Percentiles rank a stretch among this genome's conserved stretches.
Conservation (phyloP, 192 early-diverging fungal species). For the Rhizoclosmatium globosum region DNA sequence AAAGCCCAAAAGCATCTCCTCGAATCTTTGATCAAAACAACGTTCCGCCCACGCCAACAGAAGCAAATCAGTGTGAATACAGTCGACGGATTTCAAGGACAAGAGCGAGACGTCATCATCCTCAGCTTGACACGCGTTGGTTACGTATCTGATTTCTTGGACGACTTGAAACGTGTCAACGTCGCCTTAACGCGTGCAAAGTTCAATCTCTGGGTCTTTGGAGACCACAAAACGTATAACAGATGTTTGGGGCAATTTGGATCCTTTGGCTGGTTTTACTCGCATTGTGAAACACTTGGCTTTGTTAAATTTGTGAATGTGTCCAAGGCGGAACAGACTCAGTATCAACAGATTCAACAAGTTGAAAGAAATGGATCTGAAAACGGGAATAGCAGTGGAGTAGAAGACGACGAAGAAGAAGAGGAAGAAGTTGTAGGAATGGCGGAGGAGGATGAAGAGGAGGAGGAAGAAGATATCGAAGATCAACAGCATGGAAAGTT, state of each 20-base stretch:
- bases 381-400: background rate
- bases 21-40: background rate
- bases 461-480: background rate
- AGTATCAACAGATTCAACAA: background rate
- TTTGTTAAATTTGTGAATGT: slow-evolving; percentile 23
- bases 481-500: background rate
- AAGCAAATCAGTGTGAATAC: slow-evolving; percentile 18
- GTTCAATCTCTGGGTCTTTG: slow-evolving; percentile 29
- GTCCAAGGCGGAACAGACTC: background rate
- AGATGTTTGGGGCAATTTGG: slow-evolving; percentile 35
- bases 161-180: slow-evolving; percentile 28
- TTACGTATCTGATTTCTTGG: slow-evolving; percentile 29
- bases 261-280: slow-evolving; percentile 34
- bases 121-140: slow-evolving; percentile 17
- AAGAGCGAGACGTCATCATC: slow-evolving; percentile 33
- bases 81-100: slow-evolving; percentile 34
- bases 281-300: slow-evolving; percentile 12
- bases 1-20: slow-evolving; percentile 24
- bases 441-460: background rate
- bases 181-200: slow-evolving; percentile 19
- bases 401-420: background rate
- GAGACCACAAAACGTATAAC: slow-evolving; percentile 16
- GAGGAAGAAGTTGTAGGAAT: background rate
- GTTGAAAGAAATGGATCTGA: background rate
- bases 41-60: background rate